A percentile compares a stretch with the other conserved stretches of the same genome.
Conservation (phyloP, 2,329 filamentous ascomycete genomes). For the Rhynchosporium graminicola region DNA sequence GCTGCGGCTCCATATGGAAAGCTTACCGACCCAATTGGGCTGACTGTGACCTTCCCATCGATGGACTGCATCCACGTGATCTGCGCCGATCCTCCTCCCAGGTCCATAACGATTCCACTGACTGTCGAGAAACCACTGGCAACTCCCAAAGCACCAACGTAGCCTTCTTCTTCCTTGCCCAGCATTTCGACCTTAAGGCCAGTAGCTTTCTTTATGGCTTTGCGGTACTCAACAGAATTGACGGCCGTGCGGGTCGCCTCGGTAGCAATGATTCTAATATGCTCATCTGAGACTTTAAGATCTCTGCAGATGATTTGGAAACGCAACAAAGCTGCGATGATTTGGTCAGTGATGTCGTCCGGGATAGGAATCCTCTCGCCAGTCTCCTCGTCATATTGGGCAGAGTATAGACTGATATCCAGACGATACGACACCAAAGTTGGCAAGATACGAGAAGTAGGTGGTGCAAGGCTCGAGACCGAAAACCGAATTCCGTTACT, state of each 20-base stretch:
- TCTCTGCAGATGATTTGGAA: constrained; percentile 61
- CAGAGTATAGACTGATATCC: constrained; percentile 65
- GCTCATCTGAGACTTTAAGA: constrained; percentile 53
- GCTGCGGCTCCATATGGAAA: constrained; percentile 72
- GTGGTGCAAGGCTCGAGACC: constrained; percentile 59
- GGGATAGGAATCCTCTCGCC: constrained; percentile 55
- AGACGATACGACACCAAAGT: constrained; percentile 56
- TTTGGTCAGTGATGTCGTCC: constrained; percentile 49
- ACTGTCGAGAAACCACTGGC: constrained; percentile 63
- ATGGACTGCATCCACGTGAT: constrained; percentile 64
- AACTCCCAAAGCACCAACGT: constrained; percentile 65
- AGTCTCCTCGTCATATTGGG: constrained; percentile 51
- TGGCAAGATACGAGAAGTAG: constrained; percentile 62
- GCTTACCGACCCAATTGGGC: constrained; percentile 59
- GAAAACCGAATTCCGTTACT: constrained; percentile 75
- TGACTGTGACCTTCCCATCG: constrained; percentile 52
- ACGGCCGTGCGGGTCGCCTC: constrained; percentile 64
- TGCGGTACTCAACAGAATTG: constrained; percentile 58
- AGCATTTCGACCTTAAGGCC: constrained; percentile 63
- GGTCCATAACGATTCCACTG: constrained; percentile 70
- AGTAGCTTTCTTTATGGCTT: constrained; percentile 53
- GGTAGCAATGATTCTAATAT: constrained; percentile 63
- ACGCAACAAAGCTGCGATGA: constrained; percentile 53
- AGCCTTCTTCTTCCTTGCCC: constrained; percentile 66
- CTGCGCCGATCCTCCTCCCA: constrained; percentile 70